phyloP scores from a whole-genome alignment of 306 rosid genomes.

The Amphicarpaea edgeworthii region DNA sequence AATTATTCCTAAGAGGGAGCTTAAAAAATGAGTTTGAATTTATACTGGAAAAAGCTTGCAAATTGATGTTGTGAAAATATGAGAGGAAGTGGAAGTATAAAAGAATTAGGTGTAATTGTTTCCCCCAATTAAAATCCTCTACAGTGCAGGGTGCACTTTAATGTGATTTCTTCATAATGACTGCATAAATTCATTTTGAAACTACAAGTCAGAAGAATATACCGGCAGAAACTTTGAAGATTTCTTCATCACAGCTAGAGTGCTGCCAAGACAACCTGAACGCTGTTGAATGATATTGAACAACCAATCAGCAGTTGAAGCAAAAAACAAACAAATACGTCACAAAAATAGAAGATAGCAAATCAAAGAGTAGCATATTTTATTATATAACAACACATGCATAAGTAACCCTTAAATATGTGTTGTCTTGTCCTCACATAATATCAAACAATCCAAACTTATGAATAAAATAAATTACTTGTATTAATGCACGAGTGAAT shows the following conservation, averaged over 20 bases:
- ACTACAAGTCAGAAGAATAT: constrained; percentile 48
- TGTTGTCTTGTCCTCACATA: constrained; percentile 8
- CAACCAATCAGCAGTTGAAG: constrained; percentile 43
- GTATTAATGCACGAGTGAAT: constrained; percentile 4
- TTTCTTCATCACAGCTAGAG: constrained; percentile 97
- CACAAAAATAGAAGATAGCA: constrained; percentile 24
- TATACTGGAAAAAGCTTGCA: constrained; percentile 30
- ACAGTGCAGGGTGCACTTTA: constrained; percentile 6
- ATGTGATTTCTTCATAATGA: constrained; percentile 24
- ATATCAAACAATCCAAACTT: not conserved
- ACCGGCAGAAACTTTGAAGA: constrained; percentile 92
- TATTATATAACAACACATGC: constrained; percentile 4
- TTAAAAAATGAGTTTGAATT: not conserved
- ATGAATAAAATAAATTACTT: constrained; percentile 36
- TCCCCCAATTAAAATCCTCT: constrained; percentile 28
- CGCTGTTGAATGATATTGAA: constrained; percentile 65
- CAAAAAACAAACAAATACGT: constrained; percentile 28
- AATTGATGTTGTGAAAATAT: not conserved
- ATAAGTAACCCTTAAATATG: not conserved
- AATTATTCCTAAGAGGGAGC: constrained; percentile 18
- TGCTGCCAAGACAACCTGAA: constrained; percentile 92
- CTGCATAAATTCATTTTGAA: constrained; percentile 21
- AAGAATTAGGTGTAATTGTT: constrained; percentile 21
- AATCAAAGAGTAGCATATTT: constrained; percentile 28
- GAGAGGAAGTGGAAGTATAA: constrained; percentile 29